phyloP scores from a whole-genome alignment of 306 rosid species.

The Cucumis hystrix region DNA sequence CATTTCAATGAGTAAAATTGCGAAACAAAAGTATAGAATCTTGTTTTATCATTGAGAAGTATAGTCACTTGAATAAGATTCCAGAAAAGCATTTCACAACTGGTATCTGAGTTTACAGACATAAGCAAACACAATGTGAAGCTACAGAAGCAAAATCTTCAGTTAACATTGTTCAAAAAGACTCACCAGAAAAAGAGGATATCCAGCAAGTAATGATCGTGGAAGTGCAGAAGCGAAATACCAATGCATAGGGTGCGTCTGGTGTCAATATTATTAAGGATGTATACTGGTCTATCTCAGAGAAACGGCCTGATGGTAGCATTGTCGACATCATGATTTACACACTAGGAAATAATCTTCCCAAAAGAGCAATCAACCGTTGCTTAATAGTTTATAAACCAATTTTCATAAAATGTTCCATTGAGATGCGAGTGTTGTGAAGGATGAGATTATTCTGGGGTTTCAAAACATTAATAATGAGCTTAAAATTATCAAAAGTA shows the following conservation, averaged over 20 bases:
- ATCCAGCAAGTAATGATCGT: slow-evolving; percentile 76
- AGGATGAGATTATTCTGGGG: not conserved
- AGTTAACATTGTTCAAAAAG: not conserved
- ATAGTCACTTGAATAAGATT: not conserved
- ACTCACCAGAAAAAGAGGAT: slow-evolving; percentile 84
- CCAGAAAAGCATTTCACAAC: not conserved
- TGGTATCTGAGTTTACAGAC: not conserved
- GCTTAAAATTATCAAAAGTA: not conserved
- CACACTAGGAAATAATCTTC: not conserved
- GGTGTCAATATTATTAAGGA: slow-evolving; percentile 23
- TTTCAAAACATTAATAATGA: not conserved
- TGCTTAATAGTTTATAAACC: not conserved
- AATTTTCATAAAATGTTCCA: not conserved
- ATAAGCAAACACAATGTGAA: not conserved
- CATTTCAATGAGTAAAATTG: not conserved
- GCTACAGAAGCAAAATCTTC: not conserved
- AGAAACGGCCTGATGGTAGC: not conserved
- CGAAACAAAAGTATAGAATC: not conserved
- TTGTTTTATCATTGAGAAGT: not conserved
- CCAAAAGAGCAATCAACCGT: not conserved
- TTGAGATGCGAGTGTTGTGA: not conserved
- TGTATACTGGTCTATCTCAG: slow-evolving; percentile 8
- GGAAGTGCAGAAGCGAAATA: slow-evolving; percentile 94
- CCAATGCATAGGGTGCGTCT: slow-evolving; percentile 85
- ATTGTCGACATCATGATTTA: not conserved